Evolutionary conservation across 1,284 basidiomycete species (phyloP), one percentile per base, ranked within the genome.

Genomic region (Leccinum fuscescens): DNA sequence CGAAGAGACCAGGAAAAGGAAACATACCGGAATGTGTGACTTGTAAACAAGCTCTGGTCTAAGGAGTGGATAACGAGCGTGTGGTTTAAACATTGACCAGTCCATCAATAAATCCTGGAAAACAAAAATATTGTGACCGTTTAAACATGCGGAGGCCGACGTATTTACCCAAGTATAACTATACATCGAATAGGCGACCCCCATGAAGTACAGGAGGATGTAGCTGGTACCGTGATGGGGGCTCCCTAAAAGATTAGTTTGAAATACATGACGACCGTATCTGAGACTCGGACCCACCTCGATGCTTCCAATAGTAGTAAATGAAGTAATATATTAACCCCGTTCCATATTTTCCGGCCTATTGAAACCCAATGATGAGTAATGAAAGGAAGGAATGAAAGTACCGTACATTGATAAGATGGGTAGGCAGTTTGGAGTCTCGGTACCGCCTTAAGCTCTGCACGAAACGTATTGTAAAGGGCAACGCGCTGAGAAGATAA

Each of bases 381-480:
- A 14, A 48, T 0, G 27, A 11, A 49, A 4, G 5, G 15, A 17
- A n/a, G 54, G 11, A 2, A 33, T 31, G 46, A 20, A 54, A 17
- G 75, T 12, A 4, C 1, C 83, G 64, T 59, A 90, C 93, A 67
- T 98, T 98, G 71, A 97, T 86, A 31, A 98, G 77, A 80, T 98
- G 95, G 0, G 91, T 90, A 15, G 79, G 69, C 33, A 91, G 76
- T 37, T 78, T 76, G 5, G 90, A 93, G 72, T 97, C 95, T 42
- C 75, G 74, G 72, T 88, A 97, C 78, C 95, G 93, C 66, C 89
- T 89, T 48, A 96, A 68, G 72, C 93, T 94, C 74, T 98, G 95
- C 11, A 93, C 79, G 48, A 95, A 74, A 77, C 95, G 93, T 20
- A 88, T 78, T 2, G 90, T 62, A 2, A 90, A 79, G 0, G 93